A percentile compares a stretch with the other conserved stretches of the same genome.
These are phyloP conservation scores for Fusarium hostae DNA, from an alignment of 2,329 filamentous ascomycete species.

Conservation along the genomic window DNA sequence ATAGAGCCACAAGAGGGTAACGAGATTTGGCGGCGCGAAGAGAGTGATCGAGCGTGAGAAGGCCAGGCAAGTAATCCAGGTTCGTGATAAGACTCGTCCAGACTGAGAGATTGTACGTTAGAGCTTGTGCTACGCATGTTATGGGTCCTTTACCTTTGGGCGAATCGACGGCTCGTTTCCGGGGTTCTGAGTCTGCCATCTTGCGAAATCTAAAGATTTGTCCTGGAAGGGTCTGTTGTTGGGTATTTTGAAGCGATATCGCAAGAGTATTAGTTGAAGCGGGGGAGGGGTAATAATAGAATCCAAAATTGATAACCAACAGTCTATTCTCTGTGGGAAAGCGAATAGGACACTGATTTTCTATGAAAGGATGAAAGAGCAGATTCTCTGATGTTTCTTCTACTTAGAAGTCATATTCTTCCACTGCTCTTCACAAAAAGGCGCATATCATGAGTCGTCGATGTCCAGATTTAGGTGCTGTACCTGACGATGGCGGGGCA, in stretches of 20 bases:
- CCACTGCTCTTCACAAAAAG: background rate
- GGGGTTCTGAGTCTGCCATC: constrained; percentile 37
- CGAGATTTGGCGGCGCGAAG: constrained; percentile 72
- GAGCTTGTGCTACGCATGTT: background rate
- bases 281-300: constrained; percentile 20
- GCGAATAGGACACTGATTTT: no score
- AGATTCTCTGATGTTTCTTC: background rate
- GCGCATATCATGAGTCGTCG: constrained; percentile 22
- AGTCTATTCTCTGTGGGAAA: background rate
- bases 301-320: background rate
- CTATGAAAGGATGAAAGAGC: background rate
- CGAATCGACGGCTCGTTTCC: constrained; percentile 52
- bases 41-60: constrained; percentile 83
- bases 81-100: constrained; percentile 93
- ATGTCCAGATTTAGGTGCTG: constrained; percentile 7
- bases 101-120: constrained; percentile 61
- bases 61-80: constrained; percentile 80
- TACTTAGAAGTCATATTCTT: background rate
- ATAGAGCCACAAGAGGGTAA: constrained; percentile 85
- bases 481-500: constrained; percentile 18
- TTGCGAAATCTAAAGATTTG: background rate
- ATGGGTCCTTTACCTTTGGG: constrained; percentile 49
- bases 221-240: background rate
- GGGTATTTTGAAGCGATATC: background rate
- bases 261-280: constrained; percentile 9